These are phyloP conservation scores for Epicoccum nigrum DNA, from an alignment of 2,329 filamentous ascomycete genomes.

Conservation along the genomic window DNA sequence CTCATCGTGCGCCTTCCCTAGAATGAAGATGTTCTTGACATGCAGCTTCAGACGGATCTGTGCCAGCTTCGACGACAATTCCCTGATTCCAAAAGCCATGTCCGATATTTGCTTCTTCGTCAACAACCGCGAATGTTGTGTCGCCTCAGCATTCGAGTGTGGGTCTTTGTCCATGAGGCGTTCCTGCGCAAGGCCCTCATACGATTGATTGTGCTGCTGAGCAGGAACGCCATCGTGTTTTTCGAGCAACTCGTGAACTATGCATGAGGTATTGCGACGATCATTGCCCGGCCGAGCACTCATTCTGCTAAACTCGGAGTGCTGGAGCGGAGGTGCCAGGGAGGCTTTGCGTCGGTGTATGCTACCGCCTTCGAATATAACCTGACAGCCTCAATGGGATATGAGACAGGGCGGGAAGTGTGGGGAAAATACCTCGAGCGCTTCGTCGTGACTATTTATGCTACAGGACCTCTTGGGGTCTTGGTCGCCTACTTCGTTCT, in stretches of 20 bases:
- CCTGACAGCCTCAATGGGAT: slow-evolving; percentile 48
- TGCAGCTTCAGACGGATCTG: slow-evolving; percentile 82
- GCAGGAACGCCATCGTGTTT: slow-evolving; percentile 46
- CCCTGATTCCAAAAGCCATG: slow-evolving; percentile 95
- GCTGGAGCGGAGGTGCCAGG: slow-evolving; percentile 52
- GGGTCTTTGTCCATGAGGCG: slow-evolving; percentile 53
- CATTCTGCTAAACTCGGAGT: slow-evolving; percentile 15
- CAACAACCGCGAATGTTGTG: slow-evolving; percentile 72
- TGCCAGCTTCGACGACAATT: slow-evolving; percentile 84
- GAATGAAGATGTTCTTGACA: slow-evolving; percentile 81
- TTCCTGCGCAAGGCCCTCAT: slow-evolving; percentile 45
- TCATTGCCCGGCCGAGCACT: slow-evolving; percentile 43
- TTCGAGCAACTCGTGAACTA: slow-evolving; percentile 66
- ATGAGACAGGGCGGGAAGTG: not conserved
- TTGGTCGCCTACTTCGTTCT: slow-evolving; percentile 37
- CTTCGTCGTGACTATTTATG: slow-evolving; percentile 46
- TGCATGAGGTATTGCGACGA: slow-evolving; percentile 60
- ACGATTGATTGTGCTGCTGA: slow-evolving; percentile 32
- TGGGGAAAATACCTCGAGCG: slow-evolving; percentile 47
- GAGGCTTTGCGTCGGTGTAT: slow-evolving; percentile 66
- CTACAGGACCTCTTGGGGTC: slow-evolving; percentile 37
- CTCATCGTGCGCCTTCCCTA: slow-evolving; percentile 91
- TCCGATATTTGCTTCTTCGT: slow-evolving; percentile 95
- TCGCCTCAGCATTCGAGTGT: slow-evolving; percentile 40
- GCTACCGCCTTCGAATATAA: slow-evolving; percentile 61